Evolutionary conservation across 352 stramenopile genomes (phyloP).

Genomic region (Phytophthora capsici): DNA sequence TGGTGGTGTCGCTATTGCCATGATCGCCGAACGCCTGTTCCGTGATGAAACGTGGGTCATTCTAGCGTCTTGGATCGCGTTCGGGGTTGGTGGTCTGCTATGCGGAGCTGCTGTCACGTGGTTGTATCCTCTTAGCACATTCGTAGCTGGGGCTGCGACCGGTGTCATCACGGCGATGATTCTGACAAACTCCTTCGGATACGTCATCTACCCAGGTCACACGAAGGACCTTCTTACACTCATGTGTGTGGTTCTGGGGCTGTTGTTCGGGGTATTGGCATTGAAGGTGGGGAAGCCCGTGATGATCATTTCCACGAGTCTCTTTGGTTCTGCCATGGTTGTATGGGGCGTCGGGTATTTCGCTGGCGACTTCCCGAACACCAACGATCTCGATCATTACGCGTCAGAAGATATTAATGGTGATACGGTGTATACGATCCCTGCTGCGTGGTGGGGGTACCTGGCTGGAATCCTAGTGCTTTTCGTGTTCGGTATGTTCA

Average conservation of each 20-base stretch:
- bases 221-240: conserved; percentile 48
- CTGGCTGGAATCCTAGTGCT: conserved; percentile 50
- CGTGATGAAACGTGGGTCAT: conserved; percentile 44
- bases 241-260: conserved; percentile 36
- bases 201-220: conserved; percentile 48
- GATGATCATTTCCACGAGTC: conserved; percentile 48
- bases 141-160: conserved; percentile 47
- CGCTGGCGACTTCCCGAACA: conserved; percentile 46
- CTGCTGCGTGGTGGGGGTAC: conserved; percentile 54
- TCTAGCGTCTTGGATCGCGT: conserved; percentile 58
- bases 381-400: conserved; percentile 45
- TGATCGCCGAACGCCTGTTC: conserved; percentile 40
- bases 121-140: conserved; percentile 53
- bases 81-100: conserved; percentile 50
- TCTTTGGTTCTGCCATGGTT: conserved; percentile 46
- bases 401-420: conserved; percentile 30
- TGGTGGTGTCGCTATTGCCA: conserved; percentile 43
- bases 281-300: conserved; percentile 55
- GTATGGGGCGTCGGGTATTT: conserved; percentile 63
- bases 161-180: conserved; percentile 52
- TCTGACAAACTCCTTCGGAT: conserved; percentile 48
- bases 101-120: conserved; percentile 41
- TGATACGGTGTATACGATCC: conserved; percentile 45
- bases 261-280: conserved; percentile 41
- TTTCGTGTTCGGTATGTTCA: conserved; percentile 44